Evolutionary conservation across 2,329 filamentous ascomycete species (phyloP), one percentile per base, ranked within the genome.

Genomic region (Pseudofabraea citricarpa): DNA sequence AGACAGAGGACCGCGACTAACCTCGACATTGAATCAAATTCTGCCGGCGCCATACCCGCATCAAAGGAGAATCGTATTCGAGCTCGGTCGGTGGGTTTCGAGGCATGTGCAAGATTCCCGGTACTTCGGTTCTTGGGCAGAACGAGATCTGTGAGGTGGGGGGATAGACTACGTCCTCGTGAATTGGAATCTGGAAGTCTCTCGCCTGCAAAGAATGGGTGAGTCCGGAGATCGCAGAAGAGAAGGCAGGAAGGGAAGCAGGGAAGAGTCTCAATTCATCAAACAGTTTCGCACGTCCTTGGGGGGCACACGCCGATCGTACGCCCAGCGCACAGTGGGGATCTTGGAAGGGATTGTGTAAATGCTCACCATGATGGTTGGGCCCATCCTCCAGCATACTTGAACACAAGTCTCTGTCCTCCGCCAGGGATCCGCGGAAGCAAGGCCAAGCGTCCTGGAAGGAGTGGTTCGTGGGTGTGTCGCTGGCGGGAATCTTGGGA

Each of bases 21-120:
- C 87, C 86, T 90, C 66, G 84, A 75, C 65, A 88, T 71, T 56
- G 78, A 71, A 63, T 90, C 87, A 67, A 80, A 79, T 54, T 87
- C 84, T 56, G 71, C 66, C 18, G 48, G 65, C 60, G 48, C 66
- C 65, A 52, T 76, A 22, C 81, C 77, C 45, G 80, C 81, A 64
- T 93, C 89, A 59, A 90, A 82, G 40, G 88, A 91, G 66, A 88
- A 83, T 48, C 85, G 83, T 62, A 81, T 73, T 67, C 79, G 72
- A 53, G 74, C 72, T 51, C 75, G 79, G 53, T 83, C 79, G 40
- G 76, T 65, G 62, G 61, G 45, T 20, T 47, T 45, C n/a, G 51
- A 42, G 51, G 68, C 61, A 51, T 73, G 61, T 45, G 55, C 42
- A 37, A 60, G 69, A 57, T 82, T 83, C 41, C 77, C 74, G n/a